Evolutionary conservation across 306 rosid species (phyloP), one percentile per base, ranked within the genome.

Genomic region (Quercus gilva): DNA sequence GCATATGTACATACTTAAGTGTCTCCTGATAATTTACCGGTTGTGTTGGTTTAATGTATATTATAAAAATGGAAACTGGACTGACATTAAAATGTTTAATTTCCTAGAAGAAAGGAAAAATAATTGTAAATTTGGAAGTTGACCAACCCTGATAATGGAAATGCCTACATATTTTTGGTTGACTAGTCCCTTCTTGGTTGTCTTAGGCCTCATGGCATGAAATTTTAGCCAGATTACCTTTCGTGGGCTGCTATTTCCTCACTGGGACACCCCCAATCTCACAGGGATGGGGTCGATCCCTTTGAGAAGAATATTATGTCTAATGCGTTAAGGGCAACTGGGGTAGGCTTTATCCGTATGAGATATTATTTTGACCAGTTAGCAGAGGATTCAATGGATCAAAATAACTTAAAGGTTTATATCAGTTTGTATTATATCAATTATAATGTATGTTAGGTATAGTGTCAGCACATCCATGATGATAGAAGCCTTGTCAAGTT

Each of bases 31-130:
- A 64, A 75, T 64, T 31, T 77, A 67, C 69, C 71, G 80, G 70
- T 41, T 77, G 80, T 71, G 84, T 84, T 80, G 71, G 85, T 83
- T 51, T 72, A 63, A 28, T 86, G 84, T 84, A 78, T 82, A 87
- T 88, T 77, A 81, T 75, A 65, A 73, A 73, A 84, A 72, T 31
- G 81, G 41, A 5, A 78, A 52, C 78, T 55, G 55, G 75, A 72
- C 63, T 52, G 86, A 35, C 84, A 69, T 76, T 76, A 45, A 80
- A 67, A 69, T 80, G 84, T 86, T 61, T 80, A 83, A 64, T 45
- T 80, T 61, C 82, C 86, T 76, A n/a, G 29, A 61, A 43, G 15
- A 67, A 70, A 53, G 69, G 78, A 69, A 76, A 78, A 68, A 78
- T 86, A 69, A 78, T 80, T 70, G 33, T 83, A 75, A 78, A 82